Conservation (phyloP, 257 asterid genomes). For the Solanum habrochaites region DNA sequence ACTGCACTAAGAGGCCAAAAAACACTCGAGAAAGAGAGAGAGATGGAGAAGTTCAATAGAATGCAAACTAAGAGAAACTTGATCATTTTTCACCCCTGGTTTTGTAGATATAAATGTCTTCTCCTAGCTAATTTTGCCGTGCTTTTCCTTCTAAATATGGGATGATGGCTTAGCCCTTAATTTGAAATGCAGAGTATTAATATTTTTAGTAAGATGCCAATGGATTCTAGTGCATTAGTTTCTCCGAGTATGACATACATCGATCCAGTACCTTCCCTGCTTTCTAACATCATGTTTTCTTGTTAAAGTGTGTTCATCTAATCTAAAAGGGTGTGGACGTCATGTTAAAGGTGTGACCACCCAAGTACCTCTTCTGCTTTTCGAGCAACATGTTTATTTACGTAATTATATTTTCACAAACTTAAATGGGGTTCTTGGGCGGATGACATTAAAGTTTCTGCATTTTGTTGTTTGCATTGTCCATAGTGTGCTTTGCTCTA, state of each 20-base stretch:
- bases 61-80: neutral
- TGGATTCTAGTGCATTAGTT: neutral
- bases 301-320: neutral
- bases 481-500: neutral
- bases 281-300: too few species aligned
- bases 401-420: neutral
- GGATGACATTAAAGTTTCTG: neutral
- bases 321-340: too few species aligned
- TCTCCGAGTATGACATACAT: neutral
- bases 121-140: neutral
- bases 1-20: neutral
- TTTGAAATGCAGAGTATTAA: neutral
- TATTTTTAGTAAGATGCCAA: neutral
- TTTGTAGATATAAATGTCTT: neutral
- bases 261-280: neutral
- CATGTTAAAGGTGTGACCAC: neutral
- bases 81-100: neutral
- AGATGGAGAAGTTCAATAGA: neutral
- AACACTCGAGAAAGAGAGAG: neutral
- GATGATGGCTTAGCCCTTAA: neutral
- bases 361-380: too few species aligned
- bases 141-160: neutral
- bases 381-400: neutral
- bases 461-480: neutral
- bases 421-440: neutral